Evolutionary conservation across 495 filamentous ascomycete species (phyloP).

Genomic region (Glonium stellatum): DNA sequence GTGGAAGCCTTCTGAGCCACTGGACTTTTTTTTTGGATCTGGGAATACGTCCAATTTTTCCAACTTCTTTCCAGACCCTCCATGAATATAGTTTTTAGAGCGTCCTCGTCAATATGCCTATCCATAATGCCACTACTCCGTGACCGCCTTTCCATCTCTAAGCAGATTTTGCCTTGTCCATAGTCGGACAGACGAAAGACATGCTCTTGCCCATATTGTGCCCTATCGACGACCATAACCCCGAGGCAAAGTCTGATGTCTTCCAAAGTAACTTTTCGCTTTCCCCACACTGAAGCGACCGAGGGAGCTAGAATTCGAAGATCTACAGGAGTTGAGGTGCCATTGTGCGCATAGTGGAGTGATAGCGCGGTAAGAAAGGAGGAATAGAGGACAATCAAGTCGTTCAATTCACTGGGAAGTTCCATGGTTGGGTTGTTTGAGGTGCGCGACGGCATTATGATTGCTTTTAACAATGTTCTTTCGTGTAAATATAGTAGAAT

Average conservation of each 20-base stretch:
- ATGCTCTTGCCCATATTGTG: slow-evolving; percentile 9
- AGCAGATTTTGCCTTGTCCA: slow-evolving; percentile 46
- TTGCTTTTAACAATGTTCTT: neutral
- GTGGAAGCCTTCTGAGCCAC: slow-evolving; percentile 13
- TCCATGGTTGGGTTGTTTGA: neutral
- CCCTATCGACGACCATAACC: slow-evolving; percentile 36
- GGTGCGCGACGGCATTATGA: neutral
- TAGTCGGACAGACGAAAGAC: slow-evolving; percentile 53
- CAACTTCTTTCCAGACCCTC: slow-evolving; percentile 45
- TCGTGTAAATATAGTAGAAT: neutral
- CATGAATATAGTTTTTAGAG: slow-evolving; percentile 48
- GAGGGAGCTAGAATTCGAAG: slow-evolving; percentile 48
- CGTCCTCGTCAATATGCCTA: slow-evolving; percentile 50
- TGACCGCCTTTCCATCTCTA: slow-evolving; percentile 34
- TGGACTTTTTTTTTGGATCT: neutral
- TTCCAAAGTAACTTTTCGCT: slow-evolving; percentile 49
- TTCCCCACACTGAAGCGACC: slow-evolving; percentile 54
- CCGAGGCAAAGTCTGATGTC: slow-evolving; percentile 50
- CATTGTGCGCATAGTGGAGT: slow-evolving; percentile 59
- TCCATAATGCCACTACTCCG: slow-evolving; percentile 41
- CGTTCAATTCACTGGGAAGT: slow-evolving; percentile 46
- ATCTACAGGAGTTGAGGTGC: slow-evolving; percentile 51
- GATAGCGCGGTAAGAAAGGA: slow-evolving; percentile 53
- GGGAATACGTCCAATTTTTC: slow-evolving; percentile 27
- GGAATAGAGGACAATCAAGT: slow-evolving; percentile 50